Percentiles rank a stretch among this genome's conserved stretches.
Conservation (phyloP, 768 basidiomycete genomes). For the Boletus pseudo-olivaceus region DNA sequence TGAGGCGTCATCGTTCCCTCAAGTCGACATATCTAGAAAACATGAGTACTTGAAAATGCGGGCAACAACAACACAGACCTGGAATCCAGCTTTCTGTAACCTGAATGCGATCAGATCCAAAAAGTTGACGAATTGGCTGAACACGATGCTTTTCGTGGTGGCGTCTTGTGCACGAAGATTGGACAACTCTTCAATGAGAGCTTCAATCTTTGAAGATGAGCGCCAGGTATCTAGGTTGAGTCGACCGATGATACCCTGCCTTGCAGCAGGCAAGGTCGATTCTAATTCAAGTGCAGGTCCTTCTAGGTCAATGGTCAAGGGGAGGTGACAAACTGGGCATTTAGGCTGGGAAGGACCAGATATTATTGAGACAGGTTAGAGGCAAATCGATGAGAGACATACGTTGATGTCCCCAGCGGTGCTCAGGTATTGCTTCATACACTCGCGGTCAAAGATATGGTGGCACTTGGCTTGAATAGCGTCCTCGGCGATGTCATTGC, state of each 20-base stretch:
- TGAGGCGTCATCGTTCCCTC: constrained; percentile 98
- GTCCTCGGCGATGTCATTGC: constrained; percentile 95
- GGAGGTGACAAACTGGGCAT: constrained; percentile 92
- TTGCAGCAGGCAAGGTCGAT: constrained; percentile 43
- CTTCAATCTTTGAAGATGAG: constrained; percentile 97
- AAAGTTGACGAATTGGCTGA: constrained; percentile 93
- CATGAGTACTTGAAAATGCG: background rate
- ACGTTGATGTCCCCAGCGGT: constrained; percentile 64
- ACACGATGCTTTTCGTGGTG: constrained; percentile 95
- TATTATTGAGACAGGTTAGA: background rate
- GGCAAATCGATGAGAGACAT: constrained; percentile 21
- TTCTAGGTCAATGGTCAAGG: constrained; percentile 93
- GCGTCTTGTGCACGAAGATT: constrained; percentile 80
- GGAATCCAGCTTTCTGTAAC: constrained; percentile 88
- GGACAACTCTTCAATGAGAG: constrained; percentile 88
- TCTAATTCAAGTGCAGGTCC: constrained; percentile 87
- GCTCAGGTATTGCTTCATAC: constrained; percentile 90
- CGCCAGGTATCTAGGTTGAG: constrained; percentile 88
- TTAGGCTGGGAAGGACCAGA: constrained; percentile 53
- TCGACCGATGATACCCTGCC: constrained; percentile 92
- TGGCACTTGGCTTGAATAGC: constrained; percentile 91
- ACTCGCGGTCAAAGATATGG: constrained; percentile 95
- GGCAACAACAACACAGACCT: constrained; percentile 43
- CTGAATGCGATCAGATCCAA: constrained; percentile 91
- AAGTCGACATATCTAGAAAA: constrained; percentile 76